A percentile compares a stretch with the other conserved stretches of the same genome.
phyloP scores from a whole-genome alignment of 73 alveolate species.

The Paraurostyla sp. region DNA sequence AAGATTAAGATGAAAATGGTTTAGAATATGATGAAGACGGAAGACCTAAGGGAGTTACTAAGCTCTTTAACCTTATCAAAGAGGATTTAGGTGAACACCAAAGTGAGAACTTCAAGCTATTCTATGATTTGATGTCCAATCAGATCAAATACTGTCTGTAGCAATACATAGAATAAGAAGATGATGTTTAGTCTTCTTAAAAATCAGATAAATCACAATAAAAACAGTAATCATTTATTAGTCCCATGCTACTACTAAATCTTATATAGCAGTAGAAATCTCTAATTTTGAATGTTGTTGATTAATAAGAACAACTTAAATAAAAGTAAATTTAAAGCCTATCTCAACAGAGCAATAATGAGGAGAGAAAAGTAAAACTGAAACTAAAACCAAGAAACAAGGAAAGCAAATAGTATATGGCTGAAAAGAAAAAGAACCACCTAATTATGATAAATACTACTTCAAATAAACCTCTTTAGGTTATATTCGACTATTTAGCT shows the following conservation, averaged over 20 bases:
- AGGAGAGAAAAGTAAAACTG: background rate
- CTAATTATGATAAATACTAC: background rate
- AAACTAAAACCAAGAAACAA: slow-evolving; percentile 7
- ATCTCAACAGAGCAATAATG: no score
- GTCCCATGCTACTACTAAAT: slow-evolving; percentile 32
- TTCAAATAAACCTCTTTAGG: background rate
- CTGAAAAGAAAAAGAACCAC: background rate
- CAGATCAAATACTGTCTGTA: slow-evolving; percentile 44
- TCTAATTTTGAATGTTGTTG: slow-evolving; percentile 24
- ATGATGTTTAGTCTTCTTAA: no score
- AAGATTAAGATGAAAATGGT: background rate
- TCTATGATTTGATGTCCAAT: slow-evolving; percentile 56
- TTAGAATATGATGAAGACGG: slow-evolving; percentile 57
- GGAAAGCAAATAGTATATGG: background rate
- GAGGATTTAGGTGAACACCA: slow-evolving; percentile 48
- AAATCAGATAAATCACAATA: no score
- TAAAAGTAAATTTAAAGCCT: no score
- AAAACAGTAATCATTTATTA: slow-evolving; percentile 3
- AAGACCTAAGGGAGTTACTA: slow-evolving; percentile 41
- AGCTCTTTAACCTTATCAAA: slow-evolving; percentile 23
- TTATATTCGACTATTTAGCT: background rate
- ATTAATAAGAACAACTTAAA: background rate
- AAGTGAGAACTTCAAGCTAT: slow-evolving; percentile 45
- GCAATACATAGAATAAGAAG: slow-evolving; percentile 11
- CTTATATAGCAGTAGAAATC: slow-evolving; percentile 38